These are phyloP conservation scores for Fusarium sambucinum DNA, from an alignment of 2,329 filamentous ascomycete genomes.

Conservation along the genomic window DNA sequence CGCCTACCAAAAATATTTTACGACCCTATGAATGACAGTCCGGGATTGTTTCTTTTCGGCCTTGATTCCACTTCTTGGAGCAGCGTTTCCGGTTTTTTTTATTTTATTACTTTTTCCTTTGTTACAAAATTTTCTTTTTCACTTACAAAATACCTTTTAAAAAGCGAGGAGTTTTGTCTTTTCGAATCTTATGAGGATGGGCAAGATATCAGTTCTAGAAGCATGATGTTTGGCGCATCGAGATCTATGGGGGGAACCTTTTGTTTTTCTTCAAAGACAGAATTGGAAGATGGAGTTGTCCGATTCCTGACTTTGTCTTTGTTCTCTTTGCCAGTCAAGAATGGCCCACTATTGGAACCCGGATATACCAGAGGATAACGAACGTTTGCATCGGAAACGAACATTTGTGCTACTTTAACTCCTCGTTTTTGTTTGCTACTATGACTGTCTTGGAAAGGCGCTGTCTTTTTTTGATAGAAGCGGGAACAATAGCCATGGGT, in stretches of 20 bases:
- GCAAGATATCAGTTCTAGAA: slow-evolving; percentile 48
- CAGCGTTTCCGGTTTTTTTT: slow-evolving; percentile 22
- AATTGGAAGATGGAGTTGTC: slow-evolving; percentile 40
- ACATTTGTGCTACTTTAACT: slow-evolving; percentile 31
- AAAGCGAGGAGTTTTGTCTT: slow-evolving; percentile 50
- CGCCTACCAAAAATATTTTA: slow-evolving; percentile 42
- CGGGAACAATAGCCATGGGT: slow-evolving; percentile 40
- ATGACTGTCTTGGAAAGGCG: slow-evolving; percentile 34
- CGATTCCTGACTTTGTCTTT: slow-evolving; percentile 18
- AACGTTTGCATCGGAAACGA: slow-evolving; percentile 27
- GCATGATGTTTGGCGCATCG: slow-evolving; percentile 49
- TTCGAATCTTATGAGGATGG: slow-evolving; percentile 46
- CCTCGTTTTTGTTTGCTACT: slow-evolving; percentile 17
- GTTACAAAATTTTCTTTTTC: slow-evolving; percentile 14
- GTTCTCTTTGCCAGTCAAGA: slow-evolving; percentile 14
- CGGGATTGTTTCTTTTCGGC: slow-evolving; percentile 42
- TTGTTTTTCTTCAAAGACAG: slow-evolving; percentile 33
- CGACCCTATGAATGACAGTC: slow-evolving; percentile 46
- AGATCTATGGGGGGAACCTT: slow-evolving; percentile 29
- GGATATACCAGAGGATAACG: slow-evolving; percentile 23
- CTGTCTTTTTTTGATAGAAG: slow-evolving; percentile 46
- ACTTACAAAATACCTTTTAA: slow-evolving; percentile 33
- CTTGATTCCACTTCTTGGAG: slow-evolving; percentile 35
- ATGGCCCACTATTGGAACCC: slow-evolving; percentile 14
- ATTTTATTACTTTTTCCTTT: slow-evolving; percentile 33